Base-by-base conservation (phyloP, 2,329 filamentous ascomycete species). In the Ophiostoma sp. region DNA sequence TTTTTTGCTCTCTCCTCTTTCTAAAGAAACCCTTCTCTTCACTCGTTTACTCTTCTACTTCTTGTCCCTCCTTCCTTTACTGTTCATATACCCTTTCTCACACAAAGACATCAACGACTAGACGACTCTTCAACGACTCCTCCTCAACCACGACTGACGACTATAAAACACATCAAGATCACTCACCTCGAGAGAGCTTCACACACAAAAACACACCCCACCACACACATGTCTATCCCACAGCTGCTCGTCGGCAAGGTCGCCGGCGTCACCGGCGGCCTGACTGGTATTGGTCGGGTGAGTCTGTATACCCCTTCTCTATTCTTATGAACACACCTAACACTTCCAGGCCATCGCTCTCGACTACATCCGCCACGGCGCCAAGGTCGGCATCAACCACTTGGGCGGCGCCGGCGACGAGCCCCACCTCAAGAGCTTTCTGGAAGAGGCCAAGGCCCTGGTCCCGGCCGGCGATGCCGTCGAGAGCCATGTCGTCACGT, bases 181-280 rank as follows among this genome's bases (percentile, higher is more conserved):
- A 42, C 2, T 3, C 15, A 59, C 28, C 50, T 25, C 25, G 4
- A 22, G 5, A 42, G 11, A 12, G 42, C 22, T 45, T 22, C 5
- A 19, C 8, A n/a, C n/a, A 11, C 59, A 12, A 6, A n/a, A 0
- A 9, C 22, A n/a, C 64, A n/a, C 39, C 15, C 15, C 12, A 33
- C n/a, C 63, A 15, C 12, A 31, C 33, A 42, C 39, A 75, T 75
- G 74, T 12, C 74, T 1, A 22, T 71, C 22, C 69, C 72, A 25
- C 72, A 74, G 59, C 74, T 75, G n/a, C 74, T 75, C 52, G 72
- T 72, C n/a, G 74, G 74, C 72, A 75, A 75, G 55, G 72, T 75
- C 19, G 74, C 74, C 42, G 74, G 66, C 68, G 63, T 75, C 70
- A 75, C 74, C 12, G 74, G 74, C 68, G 74, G 74, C 39, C 61